Evolutionary conservation across 2,329 filamentous ascomycete genomes (phyloP), one percentile per base, ranked within the genome.

Genomic region (Seiridium unicorne): DNA sequence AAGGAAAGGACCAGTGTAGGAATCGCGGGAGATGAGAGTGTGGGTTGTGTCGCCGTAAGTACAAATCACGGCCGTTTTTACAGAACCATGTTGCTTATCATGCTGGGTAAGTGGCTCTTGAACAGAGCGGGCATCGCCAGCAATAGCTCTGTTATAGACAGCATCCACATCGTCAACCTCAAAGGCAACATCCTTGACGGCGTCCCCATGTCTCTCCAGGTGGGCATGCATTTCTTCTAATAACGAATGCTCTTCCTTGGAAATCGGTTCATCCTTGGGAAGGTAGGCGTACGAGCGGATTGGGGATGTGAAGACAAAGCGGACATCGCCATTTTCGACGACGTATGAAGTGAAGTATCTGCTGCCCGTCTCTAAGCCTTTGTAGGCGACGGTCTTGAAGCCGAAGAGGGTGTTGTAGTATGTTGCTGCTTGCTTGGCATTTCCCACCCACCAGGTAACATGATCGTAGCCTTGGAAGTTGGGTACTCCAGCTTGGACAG

Each of bases 31-130:
- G 74, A 98, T 88, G 60, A 98, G 85, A 0, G 94, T 97, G 77
- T 98, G 94, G 1, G 92, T 97, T 10, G 94, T 97, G 77, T 98
- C 92, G 66, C 94, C 94, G 72, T 97, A 98, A 4, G 94, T 97
- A 76, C 86, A 85, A 72, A 98, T 94, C 8, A 91, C 89, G 44
- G 93, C 94, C 31, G 88, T 85, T 60, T 84, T 84, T 56, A 96
- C 86, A 58, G 83, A 79, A 38, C 92, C 92, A 67, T 84, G 72
- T 61, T 87, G 74, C 62, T 88, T 80, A 71, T 91, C 87, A 54
- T 74, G 74, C 44, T 77, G 64, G 5, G 75, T 77, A 35, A 73
- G 76, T 0, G 92, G 92, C 31, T 81, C 74, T 64, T 86, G 81
- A 18, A 96, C 83, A 35, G 88, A 79, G 62, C 80, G 72, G 72